A percentile compares a stretch with the other conserved stretches of the same genome.
phyloP scores from a whole-genome alignment of 352 stramenopile genomes.

The Pythium guiyangense region DNA sequence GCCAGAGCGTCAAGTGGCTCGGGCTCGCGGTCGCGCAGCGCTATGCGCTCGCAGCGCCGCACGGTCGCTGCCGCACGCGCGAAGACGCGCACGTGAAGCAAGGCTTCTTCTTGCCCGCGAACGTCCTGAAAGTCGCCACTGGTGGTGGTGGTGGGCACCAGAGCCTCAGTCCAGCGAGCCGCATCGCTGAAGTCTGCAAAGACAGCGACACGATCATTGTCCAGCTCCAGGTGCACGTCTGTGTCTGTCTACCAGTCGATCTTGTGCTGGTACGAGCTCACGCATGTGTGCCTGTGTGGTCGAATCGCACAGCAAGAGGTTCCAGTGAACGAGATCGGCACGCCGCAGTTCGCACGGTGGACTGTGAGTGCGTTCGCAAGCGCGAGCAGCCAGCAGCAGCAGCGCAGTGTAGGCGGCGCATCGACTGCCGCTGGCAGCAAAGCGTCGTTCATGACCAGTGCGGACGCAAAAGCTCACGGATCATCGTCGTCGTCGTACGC shows the following conservation, averaged over 20 bases:
- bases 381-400: conserved; percentile 8
- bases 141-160: conserved; percentile 14
- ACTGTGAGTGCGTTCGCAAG: conserved; percentile 50
- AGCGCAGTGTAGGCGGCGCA: not conserved
- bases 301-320: conserved; percentile 63
- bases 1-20: conserved; percentile 80
- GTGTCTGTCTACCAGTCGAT: not conserved
- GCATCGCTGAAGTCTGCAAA: conserved; percentile 59
- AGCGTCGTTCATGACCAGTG: not conserved
- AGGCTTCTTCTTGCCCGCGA: conserved; percentile 75
- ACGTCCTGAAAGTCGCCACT: conserved; percentile 49
- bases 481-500: not conserved
- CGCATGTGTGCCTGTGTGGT: not conserved
- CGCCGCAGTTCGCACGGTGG: conserved; percentile 63
- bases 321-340: conserved; percentile 76
- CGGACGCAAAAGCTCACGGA: not conserved
- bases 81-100: conserved; percentile 71
- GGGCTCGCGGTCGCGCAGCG: conserved; percentile 71
- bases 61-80: conserved; percentile 66
- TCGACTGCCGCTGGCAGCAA: not conserved
- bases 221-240: conserved; percentile 46
- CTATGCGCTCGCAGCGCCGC: conserved; percentile 58
- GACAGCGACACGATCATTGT: conserved; percentile 69
- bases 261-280: not conserved
- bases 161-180: conserved; percentile 26